Evolutionary conservation across 129 eudicot species (phyloP), one percentile per base, ranked within the genome.

Genomic region (Centella asiatica): DNA sequence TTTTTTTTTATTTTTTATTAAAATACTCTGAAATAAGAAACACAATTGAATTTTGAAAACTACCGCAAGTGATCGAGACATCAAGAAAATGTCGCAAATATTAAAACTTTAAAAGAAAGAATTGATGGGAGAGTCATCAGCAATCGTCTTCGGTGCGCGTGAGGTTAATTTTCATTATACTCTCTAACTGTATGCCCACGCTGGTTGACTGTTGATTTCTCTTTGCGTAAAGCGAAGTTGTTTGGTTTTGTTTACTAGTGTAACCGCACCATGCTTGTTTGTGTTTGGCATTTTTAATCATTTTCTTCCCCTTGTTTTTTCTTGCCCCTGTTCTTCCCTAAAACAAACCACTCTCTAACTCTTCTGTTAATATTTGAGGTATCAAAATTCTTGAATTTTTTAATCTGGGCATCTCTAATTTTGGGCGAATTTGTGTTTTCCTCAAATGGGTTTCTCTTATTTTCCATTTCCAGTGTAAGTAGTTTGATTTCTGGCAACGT

Each of bases 181-280:
- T n/a, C n/a, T 31, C 32, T 10, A 20, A 3, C 40, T 24, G 50
- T 39, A 40, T 33, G 70, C 70, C 33, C 47, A 50, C 57, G 62
- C 71, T 66, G 26, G 52, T 37, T 55, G 51, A 24, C 47, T 64
- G 19, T 27, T 20, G 11, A 53, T 36, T 53, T 51, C 54, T 13
- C 13, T 0, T 50, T 65, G 58, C 49, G 29, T 33, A 53, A 52
- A 66, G 37, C 9, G 2, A 32, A 39, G 22, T 34, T 40, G 12
- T 20, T 14, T n/a, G 55, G n/a, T 49, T 49, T 49, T 49, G 49
- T 29, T 60, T 27, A 31, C 32, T 29, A 57, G 7, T 59, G 27
- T 22, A 42, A 42, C n/a, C 47, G 18, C 42, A 37, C 42, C 42
- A 37, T 10, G 8, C 12, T 37, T 37, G 42, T 37, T 37, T 37